phyloP scores from a whole-genome alignment of 2,329 filamentous ascomycete genomes.

The Sporothrix euskadiensis region DNA sequence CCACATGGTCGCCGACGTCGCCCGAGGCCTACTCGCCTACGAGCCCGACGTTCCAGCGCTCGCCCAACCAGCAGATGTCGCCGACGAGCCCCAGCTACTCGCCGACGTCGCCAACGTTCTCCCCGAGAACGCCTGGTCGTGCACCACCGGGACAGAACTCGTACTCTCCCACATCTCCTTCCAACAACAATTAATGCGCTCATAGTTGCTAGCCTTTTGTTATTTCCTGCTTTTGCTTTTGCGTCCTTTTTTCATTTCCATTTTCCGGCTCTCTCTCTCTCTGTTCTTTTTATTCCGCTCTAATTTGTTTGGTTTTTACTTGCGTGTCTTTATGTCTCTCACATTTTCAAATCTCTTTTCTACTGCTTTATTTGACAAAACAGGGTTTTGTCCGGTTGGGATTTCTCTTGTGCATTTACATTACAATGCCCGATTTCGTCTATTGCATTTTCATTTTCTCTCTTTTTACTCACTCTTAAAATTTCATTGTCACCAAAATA shows the following conservation, averaged over 20 bases:
- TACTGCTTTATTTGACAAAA: slow-evolving; percentile 11
- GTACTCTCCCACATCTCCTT: slow-evolving; percentile 46
- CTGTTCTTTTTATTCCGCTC: not conserved
- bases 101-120: slow-evolving; percentile 57
- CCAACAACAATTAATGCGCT: slow-evolving; percentile 37
- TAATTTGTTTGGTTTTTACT: not conserved
- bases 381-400: slow-evolving; percentile 24
- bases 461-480: not conserved
- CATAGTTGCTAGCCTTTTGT: slow-evolving; percentile 15
- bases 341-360: slow-evolving; percentile 15
- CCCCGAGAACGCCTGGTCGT: slow-evolving; percentile 48
- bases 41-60: slow-evolving; percentile 60
- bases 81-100: slow-evolving; percentile 72
- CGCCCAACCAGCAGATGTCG: slow-evolving; percentile 56
- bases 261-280: not conserved
- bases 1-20: slow-evolving; percentile 77
- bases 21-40: slow-evolving; percentile 64
- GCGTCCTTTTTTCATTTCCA: not conserved
- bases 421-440: not conserved
- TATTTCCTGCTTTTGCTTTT: not conserved
- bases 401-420: slow-evolving; percentile 9
- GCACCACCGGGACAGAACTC: slow-evolving; percentile 41
- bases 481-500: not conserved
- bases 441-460: not conserved
- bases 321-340: not conserved